Percentiles rank a stretch among this genome's conserved stretches.
Conservation (phyloP, 2,329 filamentous ascomycete genomes). For the Colletotrichum plurivorum region DNA sequence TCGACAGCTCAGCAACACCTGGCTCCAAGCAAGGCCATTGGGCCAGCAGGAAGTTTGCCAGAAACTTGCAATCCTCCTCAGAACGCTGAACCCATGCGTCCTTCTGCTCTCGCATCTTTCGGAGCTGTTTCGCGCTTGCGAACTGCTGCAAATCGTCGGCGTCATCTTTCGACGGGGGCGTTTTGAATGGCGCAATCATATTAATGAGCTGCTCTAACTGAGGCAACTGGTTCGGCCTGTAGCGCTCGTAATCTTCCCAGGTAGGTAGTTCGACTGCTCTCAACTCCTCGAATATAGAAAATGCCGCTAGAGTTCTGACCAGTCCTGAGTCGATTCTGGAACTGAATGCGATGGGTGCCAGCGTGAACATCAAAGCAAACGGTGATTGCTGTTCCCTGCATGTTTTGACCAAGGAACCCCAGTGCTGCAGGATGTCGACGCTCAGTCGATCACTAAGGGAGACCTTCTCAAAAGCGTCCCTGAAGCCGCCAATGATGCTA, state of each 20-base stretch:
- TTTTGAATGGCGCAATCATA: constrained; percentile 49
- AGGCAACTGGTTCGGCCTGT: constrained; percentile 52
- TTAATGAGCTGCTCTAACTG: constrained; percentile 48
- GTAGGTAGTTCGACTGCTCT: constrained; percentile 53
- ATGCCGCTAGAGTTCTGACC: constrained; percentile 60
- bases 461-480: constrained; percentile 44
- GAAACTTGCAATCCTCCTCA: constrained; percentile 49
- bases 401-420: constrained; percentile 58
- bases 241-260: constrained; percentile 52
- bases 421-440: constrained; percentile 54
- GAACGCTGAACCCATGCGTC: constrained; percentile 47
- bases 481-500: constrained; percentile 55
- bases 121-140: constrained; percentile 48
- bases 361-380: constrained; percentile 60
- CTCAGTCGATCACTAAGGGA: constrained; percentile 57
- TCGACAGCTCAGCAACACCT: constrained; percentile 45
- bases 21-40: constrained; percentile 62
- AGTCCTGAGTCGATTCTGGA: constrained; percentile 54
- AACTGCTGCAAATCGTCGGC: constrained; percentile 42
- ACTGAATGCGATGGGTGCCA: constrained; percentile 60
- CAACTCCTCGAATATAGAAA: constrained; percentile 56
- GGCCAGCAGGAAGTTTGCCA: constrained; percentile 57
- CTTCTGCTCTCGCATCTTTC: constrained; percentile 49
- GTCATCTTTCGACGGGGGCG: constrained; percentile 47
- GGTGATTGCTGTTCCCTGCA: constrained; percentile 49